phyloP scores from a whole-genome alignment of 2,329 filamentous ascomycete species.

The Xylaria sp. region DNA sequence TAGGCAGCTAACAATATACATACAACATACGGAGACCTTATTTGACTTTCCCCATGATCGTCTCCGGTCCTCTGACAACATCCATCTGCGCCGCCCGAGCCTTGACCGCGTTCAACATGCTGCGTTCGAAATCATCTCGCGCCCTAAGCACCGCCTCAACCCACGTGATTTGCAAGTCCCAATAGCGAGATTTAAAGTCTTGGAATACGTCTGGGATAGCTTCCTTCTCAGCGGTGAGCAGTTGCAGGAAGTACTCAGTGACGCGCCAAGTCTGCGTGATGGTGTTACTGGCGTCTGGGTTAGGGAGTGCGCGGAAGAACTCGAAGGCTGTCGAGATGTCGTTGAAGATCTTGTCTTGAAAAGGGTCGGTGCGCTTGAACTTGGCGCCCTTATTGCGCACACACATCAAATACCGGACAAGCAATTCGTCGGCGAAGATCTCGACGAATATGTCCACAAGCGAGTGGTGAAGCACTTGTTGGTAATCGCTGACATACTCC shows the following conservation, averaged over 20 bases:
- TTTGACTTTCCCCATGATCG: constrained; percentile 94
- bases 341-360: constrained; percentile 91
- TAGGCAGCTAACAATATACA: constrained; percentile 28
- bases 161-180: constrained; percentile 95
- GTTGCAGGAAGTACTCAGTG: constrained; percentile 81
- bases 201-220: constrained; percentile 81
- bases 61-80: constrained; percentile 83
- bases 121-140: constrained; percentile 92
- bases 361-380: constrained; percentile 87
- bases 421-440: constrained; percentile 90
- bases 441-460: constrained; percentile 92
- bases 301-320: constrained; percentile 80
- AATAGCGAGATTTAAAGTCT: constrained; percentile 84
- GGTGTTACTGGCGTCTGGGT: constrained; percentile 72
- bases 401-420: constrained; percentile 82
- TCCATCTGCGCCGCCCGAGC: constrained; percentile 86
- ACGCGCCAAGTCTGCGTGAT: constrained; percentile 95
- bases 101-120: constrained; percentile 90
- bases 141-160: constrained; percentile 89
- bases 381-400: constrained; percentile 92
- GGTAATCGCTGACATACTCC: constrained; percentile 92
- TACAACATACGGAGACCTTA: constrained; percentile 50
- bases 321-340: constrained; percentile 91
- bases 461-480: constrained; percentile 82
- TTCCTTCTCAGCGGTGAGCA: constrained; percentile 81